phyloP scores from a whole-genome alignment of 768 basidiomycete genomes.

The Dacryopinax primogenitus region DNA sequence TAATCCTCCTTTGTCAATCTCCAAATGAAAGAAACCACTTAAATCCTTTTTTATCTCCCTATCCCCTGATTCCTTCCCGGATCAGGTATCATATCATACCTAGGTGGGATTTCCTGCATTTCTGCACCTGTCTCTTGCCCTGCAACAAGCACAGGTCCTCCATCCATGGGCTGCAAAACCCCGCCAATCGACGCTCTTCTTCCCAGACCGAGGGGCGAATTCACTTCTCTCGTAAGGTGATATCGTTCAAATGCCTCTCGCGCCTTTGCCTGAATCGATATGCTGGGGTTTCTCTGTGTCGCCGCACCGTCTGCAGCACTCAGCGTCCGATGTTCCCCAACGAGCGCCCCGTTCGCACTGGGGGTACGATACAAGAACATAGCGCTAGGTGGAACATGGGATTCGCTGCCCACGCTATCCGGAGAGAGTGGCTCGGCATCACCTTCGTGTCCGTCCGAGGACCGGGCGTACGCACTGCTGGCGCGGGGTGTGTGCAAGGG shows the following conservation, averaged over 20 bases:
- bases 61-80: background rate
- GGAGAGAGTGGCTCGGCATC: conserved; percentile 3
- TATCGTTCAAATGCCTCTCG: background rate
- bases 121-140: background rate
- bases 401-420: background rate
- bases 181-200: background rate
- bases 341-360: background rate
- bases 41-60: background rate
- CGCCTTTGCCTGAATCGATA: background rate
- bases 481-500: background rate
- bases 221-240: background rate
- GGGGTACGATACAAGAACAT: background rate
- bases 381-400: background rate
- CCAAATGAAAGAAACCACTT: no score
- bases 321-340: background rate
- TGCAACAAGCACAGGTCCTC: background rate
- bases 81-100: conserved; percentile 4
- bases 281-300: background rate
- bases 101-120: background rate
- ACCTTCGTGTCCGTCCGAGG: background rate
- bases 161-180: conserved; percentile 1
- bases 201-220: background rate
- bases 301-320: background rate
- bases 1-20: no score
- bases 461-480: background rate